Conservation (phyloP, 1,139 yeast genomes). For the Yamadazyma taylorii region DNA sequence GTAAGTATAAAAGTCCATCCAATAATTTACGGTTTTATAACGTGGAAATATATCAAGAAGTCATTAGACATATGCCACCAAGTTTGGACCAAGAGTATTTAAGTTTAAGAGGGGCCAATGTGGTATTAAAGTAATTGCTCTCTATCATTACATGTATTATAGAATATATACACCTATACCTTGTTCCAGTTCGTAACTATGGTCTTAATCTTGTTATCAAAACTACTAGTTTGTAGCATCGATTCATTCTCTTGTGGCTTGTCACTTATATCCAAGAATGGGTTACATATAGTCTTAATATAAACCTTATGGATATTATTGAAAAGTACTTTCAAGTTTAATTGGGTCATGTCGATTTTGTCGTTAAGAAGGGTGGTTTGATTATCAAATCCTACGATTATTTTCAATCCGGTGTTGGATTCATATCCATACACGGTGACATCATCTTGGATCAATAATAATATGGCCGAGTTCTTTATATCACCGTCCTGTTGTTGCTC, state of each 20-base stretch:
- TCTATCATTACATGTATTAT: background rate
- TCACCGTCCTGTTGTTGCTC: slow-evolving; percentile 37
- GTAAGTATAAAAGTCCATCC: slow-evolving; percentile 72
- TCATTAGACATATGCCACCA: slow-evolving; percentile 76
- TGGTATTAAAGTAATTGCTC: slow-evolving; percentile 54
- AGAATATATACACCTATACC: slow-evolving; percentile 1
- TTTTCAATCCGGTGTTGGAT: slow-evolving; percentile 59
- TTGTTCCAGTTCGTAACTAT: slow-evolving; percentile 36
- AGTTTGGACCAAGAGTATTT: slow-evolving; percentile 94
- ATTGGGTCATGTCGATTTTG: slow-evolving; percentile 1
- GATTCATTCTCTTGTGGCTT: slow-evolving; percentile 25
- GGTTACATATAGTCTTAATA: slow-evolving; percentile 54
- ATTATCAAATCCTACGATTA: slow-evolving; percentile 48
- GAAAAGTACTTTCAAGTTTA: slow-evolving; percentile 32
- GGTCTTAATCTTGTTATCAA: slow-evolving; percentile 36
- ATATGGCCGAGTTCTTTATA: slow-evolving; percentile 24
- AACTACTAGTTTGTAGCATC: slow-evolving; percentile 32
- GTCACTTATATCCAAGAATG: slow-evolving; percentile 40
- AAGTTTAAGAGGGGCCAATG: slow-evolving; percentile 85
- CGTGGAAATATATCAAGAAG: slow-evolving; percentile 78
- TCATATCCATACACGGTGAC: slow-evolving; percentile 62
- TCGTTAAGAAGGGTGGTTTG: slow-evolving; percentile 9
- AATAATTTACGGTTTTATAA: slow-evolving; percentile 80
- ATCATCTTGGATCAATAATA: slow-evolving; percentile 61
- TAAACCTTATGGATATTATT: slow-evolving; percentile 49